Conservation (phyloP, 768 basidiomycete genomes). For the Lactarius pseudohatsudake region DNA sequence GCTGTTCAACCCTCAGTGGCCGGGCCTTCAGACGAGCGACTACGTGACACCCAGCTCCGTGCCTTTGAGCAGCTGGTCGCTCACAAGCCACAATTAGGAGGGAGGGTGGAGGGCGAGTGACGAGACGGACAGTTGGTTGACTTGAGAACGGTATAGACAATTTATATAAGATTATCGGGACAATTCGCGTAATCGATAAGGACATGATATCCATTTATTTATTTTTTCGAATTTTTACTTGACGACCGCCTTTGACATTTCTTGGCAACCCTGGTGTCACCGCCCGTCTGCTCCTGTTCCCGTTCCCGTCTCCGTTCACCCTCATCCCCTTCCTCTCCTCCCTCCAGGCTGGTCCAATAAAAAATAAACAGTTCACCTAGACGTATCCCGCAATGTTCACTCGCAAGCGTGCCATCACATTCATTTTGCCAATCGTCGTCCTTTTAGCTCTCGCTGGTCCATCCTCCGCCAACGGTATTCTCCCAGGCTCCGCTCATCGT, state of each 20-base stretch:
- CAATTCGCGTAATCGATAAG: neutral
- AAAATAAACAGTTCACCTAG: conserved; percentile 1
- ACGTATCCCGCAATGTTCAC: conserved; percentile 46
- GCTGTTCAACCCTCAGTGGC: conserved; percentile 94
- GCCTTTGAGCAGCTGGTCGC: conserved; percentile 67
- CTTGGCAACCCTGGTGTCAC: no score
- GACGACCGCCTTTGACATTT: neutral
- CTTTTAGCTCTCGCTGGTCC: conserved; percentile 47
- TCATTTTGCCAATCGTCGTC: conserved; percentile 62
- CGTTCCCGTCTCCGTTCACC: neutral
- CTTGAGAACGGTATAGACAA: neutral
- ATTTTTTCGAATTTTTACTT: neutral
- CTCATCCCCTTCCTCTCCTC: neutral
- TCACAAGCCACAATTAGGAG: conserved; percentile 69
- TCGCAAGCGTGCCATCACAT: conserved; percentile 52
- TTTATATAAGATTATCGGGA: conserved; percentile 5
- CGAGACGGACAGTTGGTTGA: neutral
- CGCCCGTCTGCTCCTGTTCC: neutral
- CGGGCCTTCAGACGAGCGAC: conserved; percentile 55
- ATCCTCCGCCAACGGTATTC: conserved; percentile 48
- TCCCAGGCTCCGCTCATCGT: conserved; percentile 40
- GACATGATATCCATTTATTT: neutral
- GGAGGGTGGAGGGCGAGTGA: conserved; percentile 5
- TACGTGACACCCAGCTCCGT: conserved; percentile 75
- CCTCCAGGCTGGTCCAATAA: conserved; percentile 24